These are phyloP conservation scores for Amphibolis antarctica DNA, from an alignment of 106 monocot genomes.

Conservation along the genomic window DNA sequence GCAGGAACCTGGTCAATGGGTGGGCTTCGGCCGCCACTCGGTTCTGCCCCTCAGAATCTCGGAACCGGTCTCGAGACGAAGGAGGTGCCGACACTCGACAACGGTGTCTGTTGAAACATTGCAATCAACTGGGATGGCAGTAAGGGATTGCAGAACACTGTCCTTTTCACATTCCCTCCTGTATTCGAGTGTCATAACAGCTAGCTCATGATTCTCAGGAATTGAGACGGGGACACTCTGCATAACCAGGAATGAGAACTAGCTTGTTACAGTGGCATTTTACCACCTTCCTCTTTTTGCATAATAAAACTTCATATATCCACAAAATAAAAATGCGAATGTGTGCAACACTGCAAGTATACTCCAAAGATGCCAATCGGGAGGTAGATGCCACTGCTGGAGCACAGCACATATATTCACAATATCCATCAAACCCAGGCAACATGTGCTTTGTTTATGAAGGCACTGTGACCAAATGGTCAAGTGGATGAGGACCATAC, in stretches of 20 bases:
- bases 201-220: constrained; percentile 47
- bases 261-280: too few species aligned
- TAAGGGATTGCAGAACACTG: constrained; percentile 65
- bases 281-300: neutral
- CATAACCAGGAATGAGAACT: neutral
- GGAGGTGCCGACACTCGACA: constrained; percentile 56
- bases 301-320: neutral
- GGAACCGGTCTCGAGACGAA: constrained; percentile 52
- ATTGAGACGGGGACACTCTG: constrained; percentile 63
- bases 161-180: constrained; percentile 77
- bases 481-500: too few species aligned
- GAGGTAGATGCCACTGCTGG: too few species aligned
- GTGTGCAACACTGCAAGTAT: too few species aligned
- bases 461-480: too few species aligned
- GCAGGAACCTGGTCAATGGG: constrained; percentile 2
- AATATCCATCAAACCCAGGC: too few species aligned
- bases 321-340: neutral
- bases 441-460: too few species aligned
- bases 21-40: constrained; percentile 53
- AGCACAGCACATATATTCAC: too few species aligned
- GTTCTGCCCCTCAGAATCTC: constrained; percentile 70
- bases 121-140: constrained; percentile 34
- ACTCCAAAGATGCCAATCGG: too few species aligned
- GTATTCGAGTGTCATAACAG: constrained; percentile 49
- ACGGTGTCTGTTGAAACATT: constrained; percentile 2